Conservation (phyloP, 352 stramenopile species). For the Pythium angustatum region DNA sequence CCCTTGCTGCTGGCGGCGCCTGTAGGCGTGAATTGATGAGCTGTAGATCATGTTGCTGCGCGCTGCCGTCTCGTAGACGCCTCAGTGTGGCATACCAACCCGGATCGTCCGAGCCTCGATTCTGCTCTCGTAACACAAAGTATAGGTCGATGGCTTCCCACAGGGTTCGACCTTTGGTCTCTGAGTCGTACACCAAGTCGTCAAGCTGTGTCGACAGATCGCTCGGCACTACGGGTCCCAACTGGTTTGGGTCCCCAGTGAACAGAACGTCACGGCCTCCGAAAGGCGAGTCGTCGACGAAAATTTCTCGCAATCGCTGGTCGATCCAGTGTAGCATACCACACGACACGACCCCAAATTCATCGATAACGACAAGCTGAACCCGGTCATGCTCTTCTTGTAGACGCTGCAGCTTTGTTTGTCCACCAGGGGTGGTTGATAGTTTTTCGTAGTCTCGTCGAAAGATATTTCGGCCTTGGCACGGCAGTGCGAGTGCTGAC, state of each 20-base stretch:
- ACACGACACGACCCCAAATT: slow-evolving; percentile 5
- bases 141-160: neutral
- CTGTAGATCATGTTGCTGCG: neutral
- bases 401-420: neutral
- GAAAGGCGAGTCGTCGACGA: neutral
- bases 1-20: neutral
- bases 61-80: neutral
- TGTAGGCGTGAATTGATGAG: neutral
- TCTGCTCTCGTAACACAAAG: neutral
- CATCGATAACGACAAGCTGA: neutral
- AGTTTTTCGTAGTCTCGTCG: neutral
- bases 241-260: slow-evolving; percentile 2
- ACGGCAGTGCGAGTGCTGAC: neutral
- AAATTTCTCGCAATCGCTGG: slow-evolving; percentile 5
- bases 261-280: slow-evolving; percentile 4
- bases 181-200: neutral
- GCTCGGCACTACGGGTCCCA: slow-evolving; percentile 6
- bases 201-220: neutral
- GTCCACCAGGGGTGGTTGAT: neutral
- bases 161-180: neutral
- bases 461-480: neutral
- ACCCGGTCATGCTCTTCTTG: neutral
- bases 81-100: neutral
- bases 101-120: neutral
- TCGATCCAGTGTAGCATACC: slow-evolving; percentile 11